These are phyloP conservation scores for Arachis stenosperma DNA, from an alignment of 306 rosid species.

Conservation along the genomic window DNA sequence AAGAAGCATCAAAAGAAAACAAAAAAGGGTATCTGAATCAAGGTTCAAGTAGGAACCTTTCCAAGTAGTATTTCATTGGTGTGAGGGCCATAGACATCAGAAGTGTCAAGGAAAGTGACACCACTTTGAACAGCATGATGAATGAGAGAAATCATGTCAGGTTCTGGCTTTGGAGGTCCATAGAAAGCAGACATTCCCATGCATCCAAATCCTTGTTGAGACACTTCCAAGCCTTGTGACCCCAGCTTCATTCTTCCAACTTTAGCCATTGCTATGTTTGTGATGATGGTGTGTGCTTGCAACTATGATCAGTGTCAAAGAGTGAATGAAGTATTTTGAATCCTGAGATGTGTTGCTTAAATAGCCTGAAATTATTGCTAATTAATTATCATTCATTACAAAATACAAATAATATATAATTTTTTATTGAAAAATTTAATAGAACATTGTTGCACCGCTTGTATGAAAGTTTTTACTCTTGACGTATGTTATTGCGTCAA, in stretches of 20 bases:
- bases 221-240: conserved; percentile 61
- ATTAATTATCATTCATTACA: no score
- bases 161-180: conserved; percentile 65
- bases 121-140: conserved; percentile 61
- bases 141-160: conserved; percentile 69
- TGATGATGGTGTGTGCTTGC: not conserved
- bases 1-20: conserved; percentile 1
- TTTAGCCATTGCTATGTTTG: conserved; percentile 38
- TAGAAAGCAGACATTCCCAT: conserved; percentile 75
- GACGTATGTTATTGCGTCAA: no score
- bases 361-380: no score
- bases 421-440: no score
- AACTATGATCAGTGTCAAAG: not conserved
- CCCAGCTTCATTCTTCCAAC: conserved; percentile 69
- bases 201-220: conserved; percentile 72
- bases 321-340: not conserved
- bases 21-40: not conserved
- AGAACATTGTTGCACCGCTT: no score
- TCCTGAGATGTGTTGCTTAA: no score
- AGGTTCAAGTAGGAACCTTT: conserved; percentile 40
- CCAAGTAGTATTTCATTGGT: conserved; percentile 69
- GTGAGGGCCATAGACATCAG: conserved; percentile 65
- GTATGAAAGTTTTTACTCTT: no score
- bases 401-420: no score
- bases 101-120: conserved; percentile 70